Evolutionary conservation across 257 asterid species (phyloP).

Genomic region (Anisodus acutangulus): DNA sequence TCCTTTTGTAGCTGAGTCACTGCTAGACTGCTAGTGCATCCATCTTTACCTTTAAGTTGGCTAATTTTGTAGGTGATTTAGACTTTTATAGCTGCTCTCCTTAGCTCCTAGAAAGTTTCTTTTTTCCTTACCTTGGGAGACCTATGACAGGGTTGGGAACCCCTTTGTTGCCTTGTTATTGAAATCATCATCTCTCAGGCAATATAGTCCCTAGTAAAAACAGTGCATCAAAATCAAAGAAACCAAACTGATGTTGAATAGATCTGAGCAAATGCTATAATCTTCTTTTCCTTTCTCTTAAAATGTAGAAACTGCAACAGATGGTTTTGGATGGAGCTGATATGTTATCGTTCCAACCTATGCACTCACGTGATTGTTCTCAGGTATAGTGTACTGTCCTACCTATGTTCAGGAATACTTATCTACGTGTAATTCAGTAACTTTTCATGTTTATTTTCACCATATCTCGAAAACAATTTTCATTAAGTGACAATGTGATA

Average conservation of each 20-base stretch:
- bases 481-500: background rate
- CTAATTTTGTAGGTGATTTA: background rate
- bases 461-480: background rate
- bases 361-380: conserved; percentile 89
- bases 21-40: background rate
- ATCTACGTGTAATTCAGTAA: background rate
- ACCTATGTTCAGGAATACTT: background rate
- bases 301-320: conserved; percentile 71
- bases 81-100: background rate
- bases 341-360: conserved; percentile 79
- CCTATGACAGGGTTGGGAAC: background rate
- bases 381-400: conserved; percentile 57
- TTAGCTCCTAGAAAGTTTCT: background rate
- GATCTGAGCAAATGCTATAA: conserved; percentile 20
- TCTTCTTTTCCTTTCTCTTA: conserved; percentile 15
- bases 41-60: background rate
- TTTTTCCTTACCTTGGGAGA: background rate
- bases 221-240: background rate
- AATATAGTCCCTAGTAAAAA: background rate
- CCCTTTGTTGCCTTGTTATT: background rate
- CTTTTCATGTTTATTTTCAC: conserved; percentile 1
- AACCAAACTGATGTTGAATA: conserved; percentile 24
- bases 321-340: conserved; percentile 80
- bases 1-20: background rate
- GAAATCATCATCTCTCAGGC: background rate